phyloP scores from a whole-genome alignment of 177 flowering plant genomes.

The Vitis hybrid region DNA sequence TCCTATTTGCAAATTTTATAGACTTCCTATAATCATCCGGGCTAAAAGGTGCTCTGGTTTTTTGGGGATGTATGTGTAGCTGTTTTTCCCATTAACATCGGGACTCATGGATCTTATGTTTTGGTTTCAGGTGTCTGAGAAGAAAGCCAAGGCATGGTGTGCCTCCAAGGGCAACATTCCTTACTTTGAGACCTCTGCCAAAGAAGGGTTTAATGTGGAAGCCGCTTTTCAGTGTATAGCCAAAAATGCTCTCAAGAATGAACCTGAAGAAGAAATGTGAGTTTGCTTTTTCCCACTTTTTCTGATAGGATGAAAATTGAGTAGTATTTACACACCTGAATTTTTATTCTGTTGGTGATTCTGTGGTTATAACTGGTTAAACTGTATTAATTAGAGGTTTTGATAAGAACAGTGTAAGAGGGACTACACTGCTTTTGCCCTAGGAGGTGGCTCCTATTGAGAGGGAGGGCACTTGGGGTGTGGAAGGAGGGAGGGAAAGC shows the following conservation, averaged over 20 bases:
- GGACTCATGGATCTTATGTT: neutral
- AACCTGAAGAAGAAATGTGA: conserved; percentile 70
- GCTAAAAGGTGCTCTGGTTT: neutral
- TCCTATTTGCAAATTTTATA: neutral
- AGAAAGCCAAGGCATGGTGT: conserved; percentile 67
- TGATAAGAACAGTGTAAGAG: no score
- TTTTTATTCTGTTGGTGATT: no score
- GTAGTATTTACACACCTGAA: no score
- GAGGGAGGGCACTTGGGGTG: no score
- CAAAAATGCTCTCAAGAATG: conserved; percentile 62
- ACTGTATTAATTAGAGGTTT: no score
- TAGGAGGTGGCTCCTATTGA: no score
- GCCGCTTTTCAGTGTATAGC: conserved; percentile 69
- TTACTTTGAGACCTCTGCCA: conserved; percentile 64
- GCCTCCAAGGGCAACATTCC: conserved; percentile 69
- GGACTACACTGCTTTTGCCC: no score
- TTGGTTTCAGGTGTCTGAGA: conserved; percentile 46
- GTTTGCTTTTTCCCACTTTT: conserved; percentile 11
- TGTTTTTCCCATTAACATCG: neutral
- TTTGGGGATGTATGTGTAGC: neutral
- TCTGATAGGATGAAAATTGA: no score
- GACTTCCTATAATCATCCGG: neutral
- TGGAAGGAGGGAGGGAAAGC: no score
- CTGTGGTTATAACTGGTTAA: no score
- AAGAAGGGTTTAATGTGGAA: conserved; percentile 64